Evolutionary conservation across 1,284 basidiomycete species (phyloP), one percentile per base, ranked within the genome.

Genomic region (Anthracocystis setariae): DNA sequence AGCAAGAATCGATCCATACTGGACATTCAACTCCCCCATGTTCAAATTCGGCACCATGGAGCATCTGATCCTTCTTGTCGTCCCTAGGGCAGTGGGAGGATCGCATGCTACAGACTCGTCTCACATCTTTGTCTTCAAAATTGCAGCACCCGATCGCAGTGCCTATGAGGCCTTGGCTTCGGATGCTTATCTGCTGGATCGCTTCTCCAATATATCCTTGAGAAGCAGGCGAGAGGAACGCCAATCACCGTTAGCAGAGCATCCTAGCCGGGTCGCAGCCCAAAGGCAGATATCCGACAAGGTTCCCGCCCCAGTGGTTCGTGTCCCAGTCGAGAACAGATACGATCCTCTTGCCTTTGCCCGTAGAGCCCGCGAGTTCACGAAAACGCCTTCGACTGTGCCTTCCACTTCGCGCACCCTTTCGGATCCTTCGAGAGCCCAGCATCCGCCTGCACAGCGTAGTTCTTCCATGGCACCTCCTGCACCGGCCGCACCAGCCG

Each of bases 271-370:
- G 10, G 43, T 25, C 5, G 29, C 29, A 12, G 29, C 5, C 29
- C 29, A 29, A 12, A 29, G 29, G 29, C n/a, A n/a, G n/a, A n/a
- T n/a, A n/a, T n/a, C n/a, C n/a, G n/a, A n/a, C 3, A 10, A 13
- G 5, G 9, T 39, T 18, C 2, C 3, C 38, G 20, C 40, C 10
- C 3, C 2, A 15, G 18, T 10, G 17, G 23, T 23, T 10, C 3
- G 21, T 18, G 8, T n/a, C n/a, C 7, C 8, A 8, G 32, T 17
- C 24, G 49, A 35, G 3, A 17, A 18, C 10, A 29, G 12, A 15
- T 51, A 42, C 29, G 49, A 51, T 17, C 49, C 49, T 17, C 29
- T 51, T 39, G 29, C 33, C 2, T 38, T 15, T 17, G 49, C 39
- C n/a, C 25, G 49, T 29, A 33, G 29, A 24, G 49, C 49, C 13